Evolutionary conservation across 257 asterid genomes (phyloP).

Genomic region (Ajuga chamaepitys): DNA sequence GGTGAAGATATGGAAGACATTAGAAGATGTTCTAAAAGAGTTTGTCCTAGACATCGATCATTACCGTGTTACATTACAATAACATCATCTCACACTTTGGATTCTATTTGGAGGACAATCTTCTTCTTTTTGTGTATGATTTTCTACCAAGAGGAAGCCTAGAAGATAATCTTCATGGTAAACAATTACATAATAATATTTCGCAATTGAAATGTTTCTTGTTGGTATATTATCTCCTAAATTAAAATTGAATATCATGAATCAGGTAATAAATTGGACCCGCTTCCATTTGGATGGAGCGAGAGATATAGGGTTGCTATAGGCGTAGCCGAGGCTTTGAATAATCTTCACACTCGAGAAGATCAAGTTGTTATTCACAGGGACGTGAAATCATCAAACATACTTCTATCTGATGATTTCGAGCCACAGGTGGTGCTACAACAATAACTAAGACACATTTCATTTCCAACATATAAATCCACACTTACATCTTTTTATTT

Average conservation of each 20-base stretch:
- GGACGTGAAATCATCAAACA: slow-evolving; percentile 91
- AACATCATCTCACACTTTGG: slow-evolving; percentile 86
- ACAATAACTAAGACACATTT: not conserved
- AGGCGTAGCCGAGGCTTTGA: slow-evolving; percentile 94
- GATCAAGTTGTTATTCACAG: slow-evolving; percentile 74
- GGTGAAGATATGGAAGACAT: slow-evolving; percentile 76
- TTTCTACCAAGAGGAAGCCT: slow-evolving; percentile 93
- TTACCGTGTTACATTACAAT: slow-evolving; percentile 73
- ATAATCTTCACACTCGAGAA: slow-evolving; percentile 77
- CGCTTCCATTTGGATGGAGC: slow-evolving; percentile 53
- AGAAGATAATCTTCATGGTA: slow-evolving; percentile 96
- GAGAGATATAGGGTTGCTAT: slow-evolving; percentile 76
- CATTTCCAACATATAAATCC: not conserved
- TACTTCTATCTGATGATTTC: slow-evolving; percentile 74
- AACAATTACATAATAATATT: not conserved
- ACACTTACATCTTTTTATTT: not conserved
- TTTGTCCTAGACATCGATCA: slow-evolving; percentile 80
- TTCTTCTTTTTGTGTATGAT: slow-evolving; percentile 80
- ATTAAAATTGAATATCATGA: not conserved
- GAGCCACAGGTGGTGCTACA: slow-evolving; percentile 69
- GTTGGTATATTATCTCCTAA: not conserved
- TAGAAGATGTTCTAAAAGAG: slow-evolving; percentile 64
- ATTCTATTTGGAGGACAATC: slow-evolving; percentile 71
- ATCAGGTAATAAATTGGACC: slow-evolving; percentile 53
- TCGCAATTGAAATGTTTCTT: not conserved